Evolutionary conservation across 495 filamentous ascomycete species (phyloP).

Genomic region (Lepraria neglecta): DNA sequence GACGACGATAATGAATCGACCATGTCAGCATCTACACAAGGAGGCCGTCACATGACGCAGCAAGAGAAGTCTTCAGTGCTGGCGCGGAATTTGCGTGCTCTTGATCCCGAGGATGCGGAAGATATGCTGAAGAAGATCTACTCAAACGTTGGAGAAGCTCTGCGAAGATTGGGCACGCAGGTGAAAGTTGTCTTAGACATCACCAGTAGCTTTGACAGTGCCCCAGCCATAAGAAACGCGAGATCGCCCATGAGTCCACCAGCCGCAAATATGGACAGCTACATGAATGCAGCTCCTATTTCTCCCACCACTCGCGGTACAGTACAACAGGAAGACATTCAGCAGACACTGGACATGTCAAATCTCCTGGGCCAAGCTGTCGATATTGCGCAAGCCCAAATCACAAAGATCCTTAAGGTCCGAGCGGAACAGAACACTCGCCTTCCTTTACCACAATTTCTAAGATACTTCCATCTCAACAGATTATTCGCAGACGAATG

Average conservation of each 20-base stretch:
- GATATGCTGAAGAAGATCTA: conserved; percentile 77
- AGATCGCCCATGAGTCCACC: conserved; percentile 49
- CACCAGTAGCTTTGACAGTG: conserved; percentile 62
- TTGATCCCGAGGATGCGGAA: conserved; percentile 82
- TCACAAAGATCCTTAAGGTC: conserved; percentile 85
- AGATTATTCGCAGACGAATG: conserved; percentile 94
- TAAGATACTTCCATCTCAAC: conserved; percentile 90
- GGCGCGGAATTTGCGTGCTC: conserved; percentile 81
- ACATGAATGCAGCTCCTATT: conserved; percentile 28
- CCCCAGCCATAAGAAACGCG: conserved; percentile 28
- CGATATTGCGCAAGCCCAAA: conserved; percentile 85
- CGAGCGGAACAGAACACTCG: conserved; percentile 76
- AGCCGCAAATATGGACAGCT: conserved; percentile 31
- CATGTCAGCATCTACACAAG: conserved; percentile 77
- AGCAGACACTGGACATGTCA: conserved; percentile 81
- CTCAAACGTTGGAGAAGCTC: conserved; percentile 74
- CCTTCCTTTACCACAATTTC: conserved; percentile 67
- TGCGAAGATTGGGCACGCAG: conserved; percentile 79
- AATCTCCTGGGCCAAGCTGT: conserved; percentile 92
- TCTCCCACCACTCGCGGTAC: conserved; percentile 31
- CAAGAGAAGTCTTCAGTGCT: conserved; percentile 86
- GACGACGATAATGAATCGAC: conserved; percentile 91
- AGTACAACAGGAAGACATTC: conserved; percentile 66
- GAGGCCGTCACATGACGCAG: conserved; percentile 61
- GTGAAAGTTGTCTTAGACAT: conserved; percentile 95